These are phyloP conservation scores for Eucalyptus cloeziana DNA, from an alignment of 345 rosid genomes.

Conservation along the genomic window DNA sequence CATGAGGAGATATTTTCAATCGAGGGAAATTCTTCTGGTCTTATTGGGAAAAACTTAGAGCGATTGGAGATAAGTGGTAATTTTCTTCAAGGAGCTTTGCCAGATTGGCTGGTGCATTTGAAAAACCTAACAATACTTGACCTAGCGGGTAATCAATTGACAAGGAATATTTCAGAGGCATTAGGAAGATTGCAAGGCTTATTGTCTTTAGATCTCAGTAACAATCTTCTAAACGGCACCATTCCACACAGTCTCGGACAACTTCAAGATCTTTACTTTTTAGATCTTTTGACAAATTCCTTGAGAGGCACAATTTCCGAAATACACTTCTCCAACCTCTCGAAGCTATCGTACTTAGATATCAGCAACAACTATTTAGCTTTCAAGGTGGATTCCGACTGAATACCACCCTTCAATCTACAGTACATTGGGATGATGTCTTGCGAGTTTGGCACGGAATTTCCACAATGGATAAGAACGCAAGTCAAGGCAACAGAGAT, in stretches of 20 bases:
- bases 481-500: not conserved
- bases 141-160: not conserved
- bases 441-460: not conserved
- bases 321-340: not conserved
- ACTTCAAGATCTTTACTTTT: not conserved
- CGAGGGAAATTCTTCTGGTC: not conserved
- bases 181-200: not conserved
- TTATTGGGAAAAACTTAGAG: not conserved
- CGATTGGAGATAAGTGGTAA: rapidly evolving
- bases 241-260: not conserved
- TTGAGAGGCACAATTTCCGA: not conserved
- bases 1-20: not conserved
- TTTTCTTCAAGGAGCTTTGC: not conserved
- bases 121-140: not conserved
- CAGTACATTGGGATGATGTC: not conserved
- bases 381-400: not conserved
- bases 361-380: not conserved
- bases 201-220: not conserved
- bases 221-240: not conserved
- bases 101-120: not conserved
- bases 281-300: not conserved
- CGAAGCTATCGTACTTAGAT: not conserved
- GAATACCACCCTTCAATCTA: not conserved
- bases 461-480: not conserved
- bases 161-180: not conserved